Base-by-base conservation (phyloP, 2,329 filamentous ascomycete genomes). In the Aspergillus aculeatinus region DNA sequence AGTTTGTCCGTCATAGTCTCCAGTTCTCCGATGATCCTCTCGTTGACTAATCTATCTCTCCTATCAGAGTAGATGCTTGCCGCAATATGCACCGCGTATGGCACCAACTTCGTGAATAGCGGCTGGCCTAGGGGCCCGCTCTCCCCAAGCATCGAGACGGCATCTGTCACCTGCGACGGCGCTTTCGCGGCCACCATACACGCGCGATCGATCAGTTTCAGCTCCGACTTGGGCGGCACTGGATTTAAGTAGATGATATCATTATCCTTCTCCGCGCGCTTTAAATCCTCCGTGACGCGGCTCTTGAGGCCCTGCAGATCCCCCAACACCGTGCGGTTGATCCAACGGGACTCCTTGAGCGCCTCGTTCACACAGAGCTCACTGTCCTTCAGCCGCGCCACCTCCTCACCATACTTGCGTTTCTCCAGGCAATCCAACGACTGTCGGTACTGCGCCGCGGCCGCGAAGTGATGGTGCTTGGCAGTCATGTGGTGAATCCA, bases 401-500 rank as follows among this genome's bases (percentile, higher is more conserved):
- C 89, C 79, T 99, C 95, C 73, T 99, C 95, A 51, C 95, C 95
- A 66, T 97, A 99, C 71, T 89, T 96, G 53, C 89, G 83, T 83
- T 96, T 98, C 77, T 98, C 95, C 14, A 99, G 76, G 67, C 91
- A 95, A 70, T 97, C 93, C 64, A 92, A 89, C 0, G 95, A 92
- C 27, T 94, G 92, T 14, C 95, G 84, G 68, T 94, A 98, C 73
- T 99, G 95, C 0, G 95, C 95, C 0, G 95, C 95, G 0, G 92
- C 94, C 1, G 94, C 93, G 77, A 99, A 98, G 76, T 98, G 95
- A 72, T 97, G 91, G 71, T 98, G 93, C 74, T 98, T 99, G 5
- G 94, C 95, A 27, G 90, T 93, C 85, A 96, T 93, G 73, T 98
- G 94, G 76, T 98, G 94, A 67, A 99, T 97, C 95, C 94, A 98